Percentiles rank a stretch among this genome's conserved stretches.
Conservation (phyloP, 2,329 filamentous ascomycete genomes). For the Calycina marina region DNA sequence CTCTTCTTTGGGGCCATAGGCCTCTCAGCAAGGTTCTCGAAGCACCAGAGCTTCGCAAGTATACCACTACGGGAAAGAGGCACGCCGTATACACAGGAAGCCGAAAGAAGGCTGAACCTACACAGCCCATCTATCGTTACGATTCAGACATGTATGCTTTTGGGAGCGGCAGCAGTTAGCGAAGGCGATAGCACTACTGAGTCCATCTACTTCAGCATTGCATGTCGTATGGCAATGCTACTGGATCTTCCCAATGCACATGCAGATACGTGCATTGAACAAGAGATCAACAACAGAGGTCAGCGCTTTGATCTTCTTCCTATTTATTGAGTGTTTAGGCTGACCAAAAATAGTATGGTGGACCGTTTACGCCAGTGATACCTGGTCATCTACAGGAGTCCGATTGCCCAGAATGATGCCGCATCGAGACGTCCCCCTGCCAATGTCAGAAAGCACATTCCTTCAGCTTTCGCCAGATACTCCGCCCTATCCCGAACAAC, state of each 20-base stretch:
- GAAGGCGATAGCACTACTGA: constrained; percentile 9
- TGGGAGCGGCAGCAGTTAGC: constrained; percentile 10
- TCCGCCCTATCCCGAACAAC: no score
- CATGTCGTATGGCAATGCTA: constrained; percentile 12
- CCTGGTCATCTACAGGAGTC: constrained; percentile 14
- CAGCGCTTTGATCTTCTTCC: no score
- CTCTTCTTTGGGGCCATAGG: constrained; percentile 13
- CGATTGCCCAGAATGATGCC: constrained; percentile 12
- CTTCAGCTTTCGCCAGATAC: constrained; percentile 3
- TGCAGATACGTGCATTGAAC: constrained; percentile 6
- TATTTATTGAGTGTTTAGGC: background rate
- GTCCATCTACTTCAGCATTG: constrained; percentile 12
- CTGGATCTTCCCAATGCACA: constrained; percentile 10
- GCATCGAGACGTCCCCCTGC: constrained; percentile 8
- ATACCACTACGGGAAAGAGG: constrained; percentile 8
- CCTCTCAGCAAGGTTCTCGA: constrained; percentile 14
- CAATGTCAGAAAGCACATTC: constrained; percentile 10
- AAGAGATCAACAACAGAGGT: constrained; percentile 13
- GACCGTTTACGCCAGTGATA: constrained; percentile 14
- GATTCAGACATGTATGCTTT: constrained; percentile 13
- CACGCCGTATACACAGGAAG: constrained; percentile 7
- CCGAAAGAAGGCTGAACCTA: constrained; percentile 9
- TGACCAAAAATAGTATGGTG: constrained; percentile 13
- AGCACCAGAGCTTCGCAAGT: constrained; percentile 7
- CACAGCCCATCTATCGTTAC: constrained; percentile 11